These are phyloP conservation scores for Alternaria angustiovoidea DNA, from an alignment of 2,329 filamentous ascomycete species.

Conservation along the genomic window DNA sequence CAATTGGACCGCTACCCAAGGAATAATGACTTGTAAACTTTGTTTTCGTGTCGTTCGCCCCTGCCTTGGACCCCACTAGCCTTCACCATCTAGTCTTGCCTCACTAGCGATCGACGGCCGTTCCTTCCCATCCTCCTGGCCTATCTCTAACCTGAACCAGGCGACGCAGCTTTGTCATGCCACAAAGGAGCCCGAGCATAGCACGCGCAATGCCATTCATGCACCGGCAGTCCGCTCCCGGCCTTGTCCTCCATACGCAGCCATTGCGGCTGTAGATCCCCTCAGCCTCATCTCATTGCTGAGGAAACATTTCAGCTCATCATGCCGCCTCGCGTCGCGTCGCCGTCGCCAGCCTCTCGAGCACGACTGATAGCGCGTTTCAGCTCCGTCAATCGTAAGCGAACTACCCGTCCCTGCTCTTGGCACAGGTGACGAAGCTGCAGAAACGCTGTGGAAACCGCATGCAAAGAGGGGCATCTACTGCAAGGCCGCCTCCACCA, in stretches of 20 bases:
- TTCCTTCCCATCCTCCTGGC: slow-evolving; percentile 10
- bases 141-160: slow-evolving; percentile 9
- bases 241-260: neutral
- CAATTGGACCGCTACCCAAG: neutral
- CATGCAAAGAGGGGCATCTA: slow-evolving; percentile 10
- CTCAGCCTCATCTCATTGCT: slow-evolving; percentile 11
- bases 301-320: neutral
- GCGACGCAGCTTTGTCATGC: slow-evolving; percentile 6
- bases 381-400: slow-evolving; percentile 29
- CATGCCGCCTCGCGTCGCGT: neutral
- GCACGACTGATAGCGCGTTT: slow-evolving; percentile 30
- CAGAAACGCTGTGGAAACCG: slow-evolving; percentile 1
- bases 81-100: slow-evolving; percentile 3
- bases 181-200: slow-evolving; percentile 8
- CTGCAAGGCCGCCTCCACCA: slow-evolving; percentile 9
- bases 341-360: slow-evolving; percentile 13
- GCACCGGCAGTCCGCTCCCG: slow-evolving; percentile 9
- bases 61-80: neutral
- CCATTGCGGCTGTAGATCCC: slow-evolving; percentile 3
- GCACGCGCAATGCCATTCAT: slow-evolving; percentile 10
- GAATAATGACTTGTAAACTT: neutral
- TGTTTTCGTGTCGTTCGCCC: slow-evolving; percentile 7
- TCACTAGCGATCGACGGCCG: slow-evolving; percentile 1
- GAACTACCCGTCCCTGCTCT: slow-evolving; percentile 17
- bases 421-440: slow-evolving; percentile 24